Percentiles rank a stretch among this genome's conserved stretches.
These are phyloP conservation scores for Carallia brachiata DNA, from an alignment of 345 rosid genomes.

Conservation along the genomic window DNA sequence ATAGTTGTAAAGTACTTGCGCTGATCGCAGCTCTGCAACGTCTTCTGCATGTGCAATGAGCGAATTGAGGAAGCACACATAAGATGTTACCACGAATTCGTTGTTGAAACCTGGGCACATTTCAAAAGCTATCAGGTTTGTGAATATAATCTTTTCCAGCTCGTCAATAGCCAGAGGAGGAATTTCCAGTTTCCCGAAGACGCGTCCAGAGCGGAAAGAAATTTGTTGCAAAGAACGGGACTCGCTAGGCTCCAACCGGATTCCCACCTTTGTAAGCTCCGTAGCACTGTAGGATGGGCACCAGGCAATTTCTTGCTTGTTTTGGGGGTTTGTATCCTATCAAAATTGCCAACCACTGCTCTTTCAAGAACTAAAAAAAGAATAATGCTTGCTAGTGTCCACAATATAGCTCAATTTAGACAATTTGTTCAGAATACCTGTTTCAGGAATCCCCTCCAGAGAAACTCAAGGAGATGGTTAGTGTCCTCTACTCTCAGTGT, in stretches of 20 bases:
- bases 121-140: neutral
- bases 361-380: too few species aligned
- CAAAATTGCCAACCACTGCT: too few species aligned
- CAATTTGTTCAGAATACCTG: too few species aligned
- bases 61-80: neutral
- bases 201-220: too few species aligned
- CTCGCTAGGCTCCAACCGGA: neutral
- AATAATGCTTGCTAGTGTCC: too few species aligned
- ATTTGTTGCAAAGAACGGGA: neutral
- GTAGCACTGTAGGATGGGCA: neutral
- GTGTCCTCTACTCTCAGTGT: neutral
- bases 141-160: neutral
- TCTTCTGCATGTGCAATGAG: neutral
- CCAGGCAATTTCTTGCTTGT: neutral
- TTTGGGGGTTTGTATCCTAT: neutral
- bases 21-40: neutral
- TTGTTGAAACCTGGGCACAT: neutral
- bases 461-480: constrained; percentile 19
- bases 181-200: neutral
- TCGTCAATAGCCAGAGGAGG: neutral
- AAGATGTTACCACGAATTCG: neutral
- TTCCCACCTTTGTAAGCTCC: neutral
- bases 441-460: neutral
- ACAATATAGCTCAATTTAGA: too few species aligned
- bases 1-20: neutral